Base-by-base conservation (phyloP, 495 filamentous ascomycete species). In the Xylaria sp. region DNA sequence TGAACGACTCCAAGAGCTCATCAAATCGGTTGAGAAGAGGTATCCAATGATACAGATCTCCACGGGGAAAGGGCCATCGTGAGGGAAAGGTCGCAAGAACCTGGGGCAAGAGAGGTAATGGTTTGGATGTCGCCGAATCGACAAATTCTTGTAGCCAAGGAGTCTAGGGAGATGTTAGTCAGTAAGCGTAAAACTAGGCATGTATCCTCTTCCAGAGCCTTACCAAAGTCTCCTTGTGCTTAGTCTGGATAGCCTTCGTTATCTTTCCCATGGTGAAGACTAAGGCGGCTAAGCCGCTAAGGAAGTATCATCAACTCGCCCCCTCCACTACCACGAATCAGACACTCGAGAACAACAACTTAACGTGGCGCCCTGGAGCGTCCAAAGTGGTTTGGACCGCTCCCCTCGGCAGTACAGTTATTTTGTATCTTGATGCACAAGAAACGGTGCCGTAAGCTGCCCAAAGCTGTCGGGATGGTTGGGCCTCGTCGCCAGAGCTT, bases 31-130 rank as follows among this genome's bases (percentile, higher is more conserved):
- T 95, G 58, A 99, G 84, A 50, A 97, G 86, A 41, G 93, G 90
- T 77, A 98, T 98, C 97, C 97, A 99, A 85, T 99, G 94, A 76
- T 98, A 98, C 53, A 98, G 85, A 75, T 99, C 97, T 58, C 97
- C 97, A 79, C 96, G 88, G n/a, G 95, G 95, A 76, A 98, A 97
- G 33, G 93, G 93, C 97, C 95, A 98, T 87, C 89, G 86, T 67
- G 88, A 88, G 71, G 95, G 93, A 79, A 98, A 98, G 73, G 87
- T 88, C 72, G 85, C 82, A 62, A 99, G 90, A 74, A 92, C 88
- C 67, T 86, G 80, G 67, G 94, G 93, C 74, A 99, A 87, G 72
- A 93, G 87, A 73, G 90, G 87, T 73, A 97, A 81, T 19, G 94
- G 87, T 75, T 90, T 82, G n/a, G 86, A 88, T 58, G 87, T 89